Evolutionary conservation across 108 stramenopile species (phyloP).

Genomic region (Discostella stelligeroides): DNA sequence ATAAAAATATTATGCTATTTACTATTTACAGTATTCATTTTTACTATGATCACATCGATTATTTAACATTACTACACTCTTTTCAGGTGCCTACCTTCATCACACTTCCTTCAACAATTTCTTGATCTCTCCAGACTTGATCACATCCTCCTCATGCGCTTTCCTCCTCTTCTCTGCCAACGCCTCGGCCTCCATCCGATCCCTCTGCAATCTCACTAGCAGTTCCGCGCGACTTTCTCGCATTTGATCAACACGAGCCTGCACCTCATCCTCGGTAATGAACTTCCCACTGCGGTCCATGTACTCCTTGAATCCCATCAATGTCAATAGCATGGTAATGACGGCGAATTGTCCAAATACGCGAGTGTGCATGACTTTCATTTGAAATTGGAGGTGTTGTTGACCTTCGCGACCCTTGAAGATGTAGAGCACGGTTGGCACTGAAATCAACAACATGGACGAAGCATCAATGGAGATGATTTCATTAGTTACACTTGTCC

Average conservation of each 20-base stretch:
- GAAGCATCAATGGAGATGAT: no score
- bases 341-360: constrained; percentile 87
- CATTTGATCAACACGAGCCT: constrained; percentile 75
- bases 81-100: not conserved
- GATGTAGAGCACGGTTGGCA: constrained; percentile 73
- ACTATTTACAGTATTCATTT: not conserved
- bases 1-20: not conserved
- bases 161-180: constrained; percentile 39
- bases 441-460: constrained; percentile 2
- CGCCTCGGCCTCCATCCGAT: constrained; percentile 36
- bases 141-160: constrained; percentile 38
- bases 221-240: constrained; percentile 55
- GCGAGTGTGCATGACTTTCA: constrained; percentile 84
- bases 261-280: constrained; percentile 71
- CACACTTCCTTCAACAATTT: constrained; percentile 7
- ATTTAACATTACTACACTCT: not conserved
- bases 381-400: constrained; percentile 63
- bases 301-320: constrained; percentile 85
- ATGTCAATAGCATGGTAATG: constrained; percentile 63
- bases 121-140: constrained; percentile 26
- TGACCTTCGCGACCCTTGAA: constrained; percentile 73
- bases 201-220: constrained; percentile 54
- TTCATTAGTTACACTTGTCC: no score
- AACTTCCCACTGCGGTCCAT: constrained; percentile 81
- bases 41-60: no score